phyloP scores from a whole-genome alignment of 306 rosid species.

The Calophaca sinica region DNA sequence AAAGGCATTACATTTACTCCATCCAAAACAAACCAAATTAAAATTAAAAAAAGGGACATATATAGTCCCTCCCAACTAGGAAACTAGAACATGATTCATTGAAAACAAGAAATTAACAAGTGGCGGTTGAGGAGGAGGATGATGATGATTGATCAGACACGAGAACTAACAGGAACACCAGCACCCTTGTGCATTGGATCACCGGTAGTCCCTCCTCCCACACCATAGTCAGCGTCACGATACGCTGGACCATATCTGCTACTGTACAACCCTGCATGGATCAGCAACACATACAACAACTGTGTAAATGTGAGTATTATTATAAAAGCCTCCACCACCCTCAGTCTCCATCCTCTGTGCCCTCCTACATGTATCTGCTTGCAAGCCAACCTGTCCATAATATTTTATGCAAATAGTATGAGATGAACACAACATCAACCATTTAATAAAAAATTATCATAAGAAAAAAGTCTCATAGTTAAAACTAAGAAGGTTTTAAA shows the following conservation, averaged over 20 bases:
- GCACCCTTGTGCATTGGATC: constrained; percentile 70
- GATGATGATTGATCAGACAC: constrained; percentile 37
- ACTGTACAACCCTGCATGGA: constrained; percentile 84
- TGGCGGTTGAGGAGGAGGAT: neutral
- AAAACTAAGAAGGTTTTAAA: too few relatives aligned
- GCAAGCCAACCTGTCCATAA: constrained; percentile 70
- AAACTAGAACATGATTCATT: constrained; percentile 1
- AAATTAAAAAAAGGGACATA: neutral
- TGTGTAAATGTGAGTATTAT: constrained; percentile 80
- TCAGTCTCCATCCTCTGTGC: constrained; percentile 87
- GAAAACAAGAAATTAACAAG: neutral
- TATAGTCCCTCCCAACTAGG: neutral
- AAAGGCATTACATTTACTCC: constrained; percentile 3
- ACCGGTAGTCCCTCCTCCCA: constrained; percentile 47
- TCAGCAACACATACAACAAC: constrained; percentile 61
- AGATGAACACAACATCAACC: too few relatives aligned
- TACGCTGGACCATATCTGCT: constrained; percentile 91
- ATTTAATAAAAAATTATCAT: too few relatives aligned
- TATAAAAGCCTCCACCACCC: constrained; percentile 75
- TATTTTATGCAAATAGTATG: too few relatives aligned
- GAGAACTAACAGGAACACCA: constrained; percentile 49
- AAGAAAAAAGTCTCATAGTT: too few relatives aligned
- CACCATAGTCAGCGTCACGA: constrained; percentile 67
- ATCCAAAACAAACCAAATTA: neutral
- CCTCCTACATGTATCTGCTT: constrained; percentile 86